Conservation (phyloP, 2,329 filamentous ascomycete genomes). For the Exophiala viscosa region DNA sequence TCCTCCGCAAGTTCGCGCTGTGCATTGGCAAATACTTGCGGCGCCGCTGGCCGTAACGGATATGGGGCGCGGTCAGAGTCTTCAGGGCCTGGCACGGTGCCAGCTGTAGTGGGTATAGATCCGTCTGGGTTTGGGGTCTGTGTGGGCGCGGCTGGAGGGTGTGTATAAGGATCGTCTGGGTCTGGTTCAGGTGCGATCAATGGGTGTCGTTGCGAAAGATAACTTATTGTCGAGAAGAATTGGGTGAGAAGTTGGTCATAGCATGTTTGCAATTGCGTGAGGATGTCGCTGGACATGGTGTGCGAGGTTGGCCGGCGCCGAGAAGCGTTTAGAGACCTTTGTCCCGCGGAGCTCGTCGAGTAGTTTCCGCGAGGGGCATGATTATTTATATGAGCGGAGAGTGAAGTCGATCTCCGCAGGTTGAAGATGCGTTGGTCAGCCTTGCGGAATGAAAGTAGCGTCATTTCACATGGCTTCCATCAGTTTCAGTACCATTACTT, state of each 20-base stretch:
- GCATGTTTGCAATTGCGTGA: slow-evolving; percentile 50
- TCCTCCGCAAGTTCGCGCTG: slow-evolving; percentile 48
- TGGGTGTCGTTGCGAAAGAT: slow-evolving; percentile 47
- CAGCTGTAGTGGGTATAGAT: slow-evolving; percentile 3
- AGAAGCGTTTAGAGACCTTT: no score
- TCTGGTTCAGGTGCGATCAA: slow-evolving; percentile 35
- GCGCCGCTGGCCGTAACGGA: slow-evolving; percentile 40
- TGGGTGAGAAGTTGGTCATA: slow-evolving; percentile 51
- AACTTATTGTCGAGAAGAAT: slow-evolving; percentile 50
- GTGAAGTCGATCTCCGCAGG: no score
- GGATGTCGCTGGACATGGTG: slow-evolving; percentile 38
- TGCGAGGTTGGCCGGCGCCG: neutral
- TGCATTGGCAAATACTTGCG: slow-evolving; percentile 40
- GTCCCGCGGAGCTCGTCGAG: no score
- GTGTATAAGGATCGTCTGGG: slow-evolving; percentile 32
- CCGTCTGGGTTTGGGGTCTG: slow-evolving; percentile 33
- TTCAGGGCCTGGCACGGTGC: slow-evolving; percentile 20
- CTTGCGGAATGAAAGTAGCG: no score
- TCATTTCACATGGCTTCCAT: no score
- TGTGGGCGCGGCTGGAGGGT: slow-evolving; percentile 32
- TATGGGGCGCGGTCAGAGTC: slow-evolving; percentile 32
- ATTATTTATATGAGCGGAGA: no score
- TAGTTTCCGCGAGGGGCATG: no score
- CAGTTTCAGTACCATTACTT: no score
- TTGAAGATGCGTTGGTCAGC: no score